Percentiles rank a stretch among this genome's conserved stretches.
phyloP scores from a whole-genome alignment of 192 early-diverging fungal species.

The Backusella macrospora region DNA sequence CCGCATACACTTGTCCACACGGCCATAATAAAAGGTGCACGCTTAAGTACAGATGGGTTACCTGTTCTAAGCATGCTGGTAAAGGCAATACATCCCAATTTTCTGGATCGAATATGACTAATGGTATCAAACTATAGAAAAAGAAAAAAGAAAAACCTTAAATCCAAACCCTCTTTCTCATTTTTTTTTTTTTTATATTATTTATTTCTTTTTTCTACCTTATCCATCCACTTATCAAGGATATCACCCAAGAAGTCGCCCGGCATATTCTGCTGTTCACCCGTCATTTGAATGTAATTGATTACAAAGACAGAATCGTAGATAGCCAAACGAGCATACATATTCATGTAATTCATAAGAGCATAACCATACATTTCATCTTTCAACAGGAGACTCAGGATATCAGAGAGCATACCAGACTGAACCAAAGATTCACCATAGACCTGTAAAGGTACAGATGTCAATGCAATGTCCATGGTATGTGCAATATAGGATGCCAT shows the following conservation, averaged over 20 bases:
- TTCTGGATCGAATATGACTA: conserved; percentile 67
- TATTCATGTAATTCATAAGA: conserved; percentile 61
- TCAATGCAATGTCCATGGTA: conserved; percentile 60
- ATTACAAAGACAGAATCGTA: conserved; percentile 60
- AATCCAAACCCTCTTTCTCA: not conserved
- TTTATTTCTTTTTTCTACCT: conserved; percentile 45
- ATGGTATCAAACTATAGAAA: conserved; percentile 71
- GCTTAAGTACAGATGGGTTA: conserved; percentile 47
- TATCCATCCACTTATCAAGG: conserved; percentile 68
- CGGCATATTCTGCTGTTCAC: conserved; percentile 45
- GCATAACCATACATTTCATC: conserved; percentile 60
- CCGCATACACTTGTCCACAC: conserved; percentile 65
- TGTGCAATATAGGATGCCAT: conserved; percentile 59
- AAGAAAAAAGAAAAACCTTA: not conserved
- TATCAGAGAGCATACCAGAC: conserved; percentile 56
- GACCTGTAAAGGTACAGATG: conserved; percentile 45
- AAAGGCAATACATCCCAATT: conserved; percentile 65
- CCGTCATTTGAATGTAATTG: conserved; percentile 48
- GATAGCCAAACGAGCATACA: conserved; percentile 64
- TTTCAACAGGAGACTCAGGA: conserved; percentile 58
- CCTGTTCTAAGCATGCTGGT: conserved; percentile 58
- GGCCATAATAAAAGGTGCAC: conserved; percentile 55
- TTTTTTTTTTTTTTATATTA: no score
- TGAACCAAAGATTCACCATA: conserved; percentile 57
- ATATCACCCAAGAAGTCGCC: conserved; percentile 51